A percentile compares a stretch with the other conserved stretches of the same genome.
Evolutionary conservation across 2,329 filamentous ascomycete genomes (phyloP).

Genomic region (Aspergillus novofumigatus): DNA sequence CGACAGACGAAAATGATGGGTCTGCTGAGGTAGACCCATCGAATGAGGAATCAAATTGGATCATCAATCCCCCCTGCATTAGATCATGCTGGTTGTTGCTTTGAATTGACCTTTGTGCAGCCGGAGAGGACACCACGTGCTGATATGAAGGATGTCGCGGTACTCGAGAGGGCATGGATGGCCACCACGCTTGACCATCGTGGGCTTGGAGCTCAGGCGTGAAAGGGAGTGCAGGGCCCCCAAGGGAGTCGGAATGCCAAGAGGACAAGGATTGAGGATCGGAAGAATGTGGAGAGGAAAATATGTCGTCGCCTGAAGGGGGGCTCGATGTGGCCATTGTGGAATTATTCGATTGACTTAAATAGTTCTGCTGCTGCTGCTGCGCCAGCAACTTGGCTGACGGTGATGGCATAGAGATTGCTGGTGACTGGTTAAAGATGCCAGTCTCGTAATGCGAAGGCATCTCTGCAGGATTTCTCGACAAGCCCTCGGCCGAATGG

Average conservation of each 20-base stretch:
- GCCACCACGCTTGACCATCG: conserved; percentile 40
- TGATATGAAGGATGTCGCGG: conserved; percentile 36
- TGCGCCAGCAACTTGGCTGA: conserved; percentile 24
- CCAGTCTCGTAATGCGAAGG: conserved; percentile 29
- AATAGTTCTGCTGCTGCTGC: conserved; percentile 32
- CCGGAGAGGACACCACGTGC: conserved; percentile 30
- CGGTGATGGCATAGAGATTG: conserved; percentile 32
- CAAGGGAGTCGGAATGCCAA: conserved; percentile 39
- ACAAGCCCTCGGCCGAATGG: conserved; percentile 35
- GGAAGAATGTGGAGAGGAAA: conserved; percentile 37
- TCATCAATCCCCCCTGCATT: conserved; percentile 39
- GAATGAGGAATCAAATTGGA: conserved; percentile 34
- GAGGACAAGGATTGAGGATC: conserved; percentile 37
- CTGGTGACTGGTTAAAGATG: conserved; percentile 32
- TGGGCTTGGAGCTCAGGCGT: conserved; percentile 36
- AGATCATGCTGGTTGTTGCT: conserved; percentile 29
- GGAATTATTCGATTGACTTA: conserved; percentile 27
- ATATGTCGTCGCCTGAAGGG: conserved; percentile 36
- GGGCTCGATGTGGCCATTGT: conserved; percentile 31
- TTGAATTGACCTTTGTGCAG: conserved; percentile 31
- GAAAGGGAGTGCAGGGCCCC: conserved; percentile 34
- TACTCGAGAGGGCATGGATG: conserved; percentile 32
- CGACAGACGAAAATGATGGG: conserved; percentile 25
- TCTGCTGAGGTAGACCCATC: conserved; percentile 28
- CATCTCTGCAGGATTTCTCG: conserved; percentile 27